phyloP scores from a whole-genome alignment of 768 basidiomycete genomes.

The Agrocybe praecox region DNA sequence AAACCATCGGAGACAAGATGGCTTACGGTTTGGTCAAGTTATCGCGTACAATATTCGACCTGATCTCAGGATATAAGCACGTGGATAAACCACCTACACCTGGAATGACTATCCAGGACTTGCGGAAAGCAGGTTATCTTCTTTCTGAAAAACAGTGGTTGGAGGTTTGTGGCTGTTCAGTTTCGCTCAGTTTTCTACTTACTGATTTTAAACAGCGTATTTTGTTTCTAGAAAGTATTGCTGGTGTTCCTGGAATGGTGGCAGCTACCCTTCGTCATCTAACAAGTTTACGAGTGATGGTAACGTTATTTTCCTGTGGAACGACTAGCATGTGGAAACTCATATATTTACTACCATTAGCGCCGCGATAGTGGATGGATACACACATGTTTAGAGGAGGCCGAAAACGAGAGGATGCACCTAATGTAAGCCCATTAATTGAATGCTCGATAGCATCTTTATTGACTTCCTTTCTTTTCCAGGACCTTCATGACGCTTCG shows the following conservation, averaged over 20 bases:
- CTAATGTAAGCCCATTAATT: constrained; percentile 58
- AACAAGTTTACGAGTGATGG: constrained; percentile 86
- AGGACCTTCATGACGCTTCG: constrained; percentile 96
- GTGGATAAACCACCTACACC: constrained; percentile 59
- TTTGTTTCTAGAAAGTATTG: constrained; percentile 79
- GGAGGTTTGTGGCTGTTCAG: constrained; percentile 41
- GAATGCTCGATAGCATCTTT: background rate
- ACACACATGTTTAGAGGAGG: constrained; percentile 90
- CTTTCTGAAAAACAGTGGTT: constrained; percentile 82
- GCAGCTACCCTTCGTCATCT: constrained; percentile 88
- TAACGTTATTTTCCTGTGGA: constrained; percentile 28
- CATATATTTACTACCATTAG: constrained; percentile 25
- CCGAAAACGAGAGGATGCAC: constrained; percentile 98
- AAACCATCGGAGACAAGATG: constrained; percentile 72
- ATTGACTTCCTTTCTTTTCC: constrained; percentile 15
- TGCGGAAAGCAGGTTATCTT: constrained; percentile 73
- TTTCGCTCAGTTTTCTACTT: background rate
- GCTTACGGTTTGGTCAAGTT: constrained; percentile 66
- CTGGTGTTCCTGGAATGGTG: constrained; percentile 97
- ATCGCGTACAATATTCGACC: constrained; percentile 72
- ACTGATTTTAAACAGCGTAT: constrained; percentile 40
- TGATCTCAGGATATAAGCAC: constrained; percentile 86
- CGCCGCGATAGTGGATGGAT: constrained; percentile 70
- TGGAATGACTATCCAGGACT: constrained; percentile 70
- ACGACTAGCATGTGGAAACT: background rate